Base-by-base conservation (phyloP, 2,329 filamentous ascomycete species). In the Phoma sp. region DNA sequence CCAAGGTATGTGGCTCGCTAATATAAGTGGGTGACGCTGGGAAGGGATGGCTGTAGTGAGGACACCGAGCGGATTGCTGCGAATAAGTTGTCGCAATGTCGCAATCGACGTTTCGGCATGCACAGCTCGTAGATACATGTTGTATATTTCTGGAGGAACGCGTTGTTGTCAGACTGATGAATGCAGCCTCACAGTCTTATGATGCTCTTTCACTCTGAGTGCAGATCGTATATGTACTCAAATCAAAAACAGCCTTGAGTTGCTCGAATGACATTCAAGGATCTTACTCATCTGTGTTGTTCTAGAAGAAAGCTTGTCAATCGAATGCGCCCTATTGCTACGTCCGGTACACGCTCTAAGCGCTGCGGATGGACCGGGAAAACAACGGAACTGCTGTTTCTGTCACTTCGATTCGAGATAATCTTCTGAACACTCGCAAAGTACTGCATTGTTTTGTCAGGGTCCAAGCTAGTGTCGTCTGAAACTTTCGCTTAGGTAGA, bases 1-100 rank as follows among this genome's bases (percentile, higher is more conserved):
- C 52, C 53, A 70, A 8, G 67, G 66, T 14, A 70, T 61, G 37
- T 70, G 67, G 33, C 65, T 67, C 9, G 61, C 59, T 29, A 60
- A 59, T 13, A 70, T 45, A 32, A 58, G 50, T 4, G 73, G 64
- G 33, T 51, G 52, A 5, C 40, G 38, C 18, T 50, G 42, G 10
- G 62, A 62, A 9, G 48, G 42, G 29, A 89, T 83, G 4, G 83
- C 84, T 0, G 86, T 89, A 7, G 84, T 88, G 7, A 89, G 65
- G 11, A 88, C 76, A 1, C 86, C 86, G 0, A 89, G 76, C 0
- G 86, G 84, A 62, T 87, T 83, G n/a, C 33, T 42, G 24, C 45
- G 47, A 62, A 89, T 84, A 46, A 89, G 76, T 49, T 81, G 71
- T 30, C 80, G 80, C 22, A 89, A 78, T 2, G 74, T 72, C 0